Percentiles rank a stretch among this genome's conserved stretches.
Conservation (phyloP, 164 flowering plant species). For the Stephania cephalantha region DNA sequence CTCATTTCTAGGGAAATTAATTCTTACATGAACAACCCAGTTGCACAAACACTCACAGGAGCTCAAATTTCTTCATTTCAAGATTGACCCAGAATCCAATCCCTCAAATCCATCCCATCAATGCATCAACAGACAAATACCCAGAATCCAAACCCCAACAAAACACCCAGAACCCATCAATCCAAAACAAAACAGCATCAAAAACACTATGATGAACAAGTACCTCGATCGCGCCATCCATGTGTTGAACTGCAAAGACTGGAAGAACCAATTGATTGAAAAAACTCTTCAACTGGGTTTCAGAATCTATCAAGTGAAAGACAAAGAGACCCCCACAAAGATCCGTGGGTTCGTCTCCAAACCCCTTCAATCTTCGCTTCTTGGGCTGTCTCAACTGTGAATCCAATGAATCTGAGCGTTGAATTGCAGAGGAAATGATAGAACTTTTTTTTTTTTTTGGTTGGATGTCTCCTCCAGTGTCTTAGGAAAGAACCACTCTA, state of each 20-base stretch:
- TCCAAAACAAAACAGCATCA: neutral
- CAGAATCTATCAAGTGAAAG: neutral
- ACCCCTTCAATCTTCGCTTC: neutral
- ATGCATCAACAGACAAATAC: neutral
- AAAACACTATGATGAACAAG: neutral
- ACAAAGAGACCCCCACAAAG: neutral
- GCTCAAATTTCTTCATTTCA: neutral
- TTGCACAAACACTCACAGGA: neutral
- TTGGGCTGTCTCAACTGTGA: neutral
- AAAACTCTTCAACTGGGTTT: neutral
- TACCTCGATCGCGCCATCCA: neutral
- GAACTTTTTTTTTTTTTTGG: neutral
- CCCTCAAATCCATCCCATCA: neutral
- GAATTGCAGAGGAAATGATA: neutral
- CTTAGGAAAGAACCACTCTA: too few species aligned
- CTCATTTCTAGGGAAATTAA: neutral
- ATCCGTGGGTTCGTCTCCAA: neutral
- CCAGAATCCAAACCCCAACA: constrained; percentile 1
- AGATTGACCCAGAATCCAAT: neutral
- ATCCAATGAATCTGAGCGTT: neutral
- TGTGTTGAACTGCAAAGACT: neutral
- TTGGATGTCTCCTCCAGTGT: neutral
- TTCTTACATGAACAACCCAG: neutral
- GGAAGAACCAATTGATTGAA: neutral
- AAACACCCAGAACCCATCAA: neutral